Percentiles rank a stretch among this genome's conserved stretches.
These are phyloP conservation scores for Thuja plicata DNA, from an alignment of 83 land plant genomes.

Conservation along the genomic window DNA sequence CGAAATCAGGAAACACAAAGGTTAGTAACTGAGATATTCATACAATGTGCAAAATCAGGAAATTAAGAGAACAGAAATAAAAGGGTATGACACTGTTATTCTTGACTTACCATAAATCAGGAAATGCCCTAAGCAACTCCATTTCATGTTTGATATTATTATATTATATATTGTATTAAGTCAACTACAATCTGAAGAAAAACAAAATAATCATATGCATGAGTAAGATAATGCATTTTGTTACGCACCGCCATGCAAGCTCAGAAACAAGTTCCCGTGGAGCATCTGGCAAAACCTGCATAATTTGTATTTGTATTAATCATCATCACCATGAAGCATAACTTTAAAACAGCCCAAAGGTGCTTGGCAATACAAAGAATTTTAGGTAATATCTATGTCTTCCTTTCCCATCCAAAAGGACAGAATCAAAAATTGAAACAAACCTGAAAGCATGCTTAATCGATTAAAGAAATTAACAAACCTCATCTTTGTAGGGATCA, in stretches of 20 bases:
- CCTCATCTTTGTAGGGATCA: conserved; percentile 95
- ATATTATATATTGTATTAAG: background rate
- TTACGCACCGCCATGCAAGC: conserved; percentile 85
- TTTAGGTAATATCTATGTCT: background rate
- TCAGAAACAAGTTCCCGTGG: conserved; percentile 89
- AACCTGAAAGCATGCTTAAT: background rate
- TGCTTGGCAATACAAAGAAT: background rate
- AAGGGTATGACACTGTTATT: too few relatives aligned
- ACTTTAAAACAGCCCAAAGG: background rate
- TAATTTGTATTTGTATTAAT: background rate
- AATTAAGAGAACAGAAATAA: too few relatives aligned
- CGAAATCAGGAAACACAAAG: conserved; percentile 6
- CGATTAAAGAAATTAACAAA: conserved; percentile 14
- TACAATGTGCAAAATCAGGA: background rate
- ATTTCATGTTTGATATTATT: background rate
- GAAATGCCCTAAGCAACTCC: background rate
- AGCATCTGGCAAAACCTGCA: conserved; percentile 85
- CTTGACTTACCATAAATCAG: background rate
- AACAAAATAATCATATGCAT: background rate
- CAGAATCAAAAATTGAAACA: background rate
- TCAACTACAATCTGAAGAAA: background rate
- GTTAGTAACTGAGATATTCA: background rate
- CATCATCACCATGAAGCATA: background rate
- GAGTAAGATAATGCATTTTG: background rate
- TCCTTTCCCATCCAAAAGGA: background rate